phyloP scores from a whole-genome alignment of 2,329 filamentous ascomycete genomes.

The Aspergillus sp. region DNA sequence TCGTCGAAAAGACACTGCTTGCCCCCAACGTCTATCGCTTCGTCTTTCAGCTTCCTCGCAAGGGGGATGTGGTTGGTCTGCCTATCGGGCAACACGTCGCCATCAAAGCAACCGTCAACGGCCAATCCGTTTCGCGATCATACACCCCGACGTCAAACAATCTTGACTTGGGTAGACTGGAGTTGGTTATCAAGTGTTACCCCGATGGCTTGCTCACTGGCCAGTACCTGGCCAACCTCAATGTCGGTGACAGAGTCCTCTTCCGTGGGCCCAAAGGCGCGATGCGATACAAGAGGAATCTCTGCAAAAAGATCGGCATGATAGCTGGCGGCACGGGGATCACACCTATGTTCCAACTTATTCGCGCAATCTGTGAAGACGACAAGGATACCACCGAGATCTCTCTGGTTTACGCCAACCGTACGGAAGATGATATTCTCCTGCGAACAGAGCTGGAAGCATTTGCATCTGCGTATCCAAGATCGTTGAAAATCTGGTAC shows the following conservation, averaged over 20 bases:
- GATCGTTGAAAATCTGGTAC: conserved; percentile 60
- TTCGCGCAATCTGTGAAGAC: conserved; percentile 65
- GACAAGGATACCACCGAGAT: conserved; percentile 59
- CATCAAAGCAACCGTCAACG: conserved; percentile 52
- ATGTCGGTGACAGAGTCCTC: conserved; percentile 36
- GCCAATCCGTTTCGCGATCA: conserved; percentile 51
- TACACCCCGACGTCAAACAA: conserved; percentile 54
- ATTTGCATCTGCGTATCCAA: conserved; percentile 54
- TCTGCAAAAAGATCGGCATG: conserved; percentile 41
- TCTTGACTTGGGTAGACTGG: conserved; percentile 34
- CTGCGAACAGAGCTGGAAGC: conserved; percentile 58
- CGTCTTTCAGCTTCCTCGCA: conserved; percentile 51
- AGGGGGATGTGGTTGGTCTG: conserved; percentile 52
- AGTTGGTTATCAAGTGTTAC: conserved; percentile 41
- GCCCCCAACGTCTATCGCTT: conserved; percentile 45
- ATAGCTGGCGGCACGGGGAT: conserved; percentile 43
- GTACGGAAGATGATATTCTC: conserved; percentile 61
- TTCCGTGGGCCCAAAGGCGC: conserved; percentile 42
- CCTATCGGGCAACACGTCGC: conserved; percentile 61
- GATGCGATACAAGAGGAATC: conserved; percentile 33
- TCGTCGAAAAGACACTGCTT: conserved; percentile 34
- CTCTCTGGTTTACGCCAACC: conserved; percentile 62
- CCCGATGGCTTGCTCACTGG: conserved; percentile 37
- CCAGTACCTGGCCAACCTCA: conserved; percentile 33
- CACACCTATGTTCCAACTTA: conserved; percentile 62